Evolutionary conservation across 257 asterid genomes (phyloP), one percentile per base, ranked within the genome.

Genomic region (Nyctanthes arbortristis): DNA sequence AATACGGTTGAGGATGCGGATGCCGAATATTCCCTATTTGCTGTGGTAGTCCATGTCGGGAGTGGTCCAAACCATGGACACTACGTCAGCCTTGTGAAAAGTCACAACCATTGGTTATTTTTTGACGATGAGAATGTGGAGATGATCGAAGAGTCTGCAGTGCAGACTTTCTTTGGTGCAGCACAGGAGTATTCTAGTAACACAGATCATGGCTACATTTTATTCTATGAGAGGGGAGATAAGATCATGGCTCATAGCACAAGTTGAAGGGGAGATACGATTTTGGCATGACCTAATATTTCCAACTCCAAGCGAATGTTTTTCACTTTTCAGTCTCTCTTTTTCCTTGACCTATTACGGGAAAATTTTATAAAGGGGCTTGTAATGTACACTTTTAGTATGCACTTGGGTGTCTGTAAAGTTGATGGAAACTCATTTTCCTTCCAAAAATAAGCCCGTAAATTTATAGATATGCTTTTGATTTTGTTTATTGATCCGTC

Each of bases 41-140:
- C 92, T 5, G 96, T 90, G 47, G 97, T 88, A 4, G 96, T 90
- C 55, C 96, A 88, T 43, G 93, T 90, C 4, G 96, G 96, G 28
- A 88, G 93, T 61, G 96, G 96, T 25, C 96, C 97, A 62, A 90
- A 88, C 78, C 97, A 90, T 6, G 97, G 97, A n/a, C 97, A 90
- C 82, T 90, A 90, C 22, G 85, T 90, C 67, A 90, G 97, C 85
- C 96, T 88, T 2, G 97, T 90, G 73, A 90, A 88, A 77, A 90
- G 97, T 70, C 97, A 90, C 78, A 86, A 84, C 77, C 97, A 88
- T 74, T 90, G 97, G 97, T 58, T 90, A 49, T 86, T 86, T 83
- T 88, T 90, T 62, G 97, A 90, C 5, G 97, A 90, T 28, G 97
- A 90, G 65, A 88, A 86, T 24, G 97, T 90, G 73, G 97, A 90